Percentiles rank a stretch among this genome's conserved stretches.
These are phyloP conservation scores for Closterium sp. DNA, from an alignment of 139 green algal genomes.

Conservation along the genomic window DNA sequence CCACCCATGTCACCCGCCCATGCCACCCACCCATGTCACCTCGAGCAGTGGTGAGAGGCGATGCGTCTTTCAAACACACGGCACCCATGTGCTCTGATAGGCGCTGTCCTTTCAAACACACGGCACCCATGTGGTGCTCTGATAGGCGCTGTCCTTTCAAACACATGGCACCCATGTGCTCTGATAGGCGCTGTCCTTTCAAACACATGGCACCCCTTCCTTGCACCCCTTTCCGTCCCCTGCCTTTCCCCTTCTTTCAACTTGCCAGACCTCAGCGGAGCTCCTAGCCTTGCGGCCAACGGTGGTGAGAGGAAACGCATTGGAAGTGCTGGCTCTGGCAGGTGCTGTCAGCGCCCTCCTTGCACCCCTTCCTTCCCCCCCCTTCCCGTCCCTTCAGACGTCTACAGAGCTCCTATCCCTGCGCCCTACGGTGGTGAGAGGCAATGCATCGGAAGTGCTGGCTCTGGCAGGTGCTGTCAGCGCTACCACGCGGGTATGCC, in stretches of 20 bases:
- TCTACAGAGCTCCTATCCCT: constrained; percentile 27
- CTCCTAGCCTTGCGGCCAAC: constrained; percentile 13
- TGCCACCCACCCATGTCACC: no score
- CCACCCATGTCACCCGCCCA: no score
- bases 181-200: no score
- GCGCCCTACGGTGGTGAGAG: constrained; percentile 30
- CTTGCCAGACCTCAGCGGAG: constrained; percentile 30
- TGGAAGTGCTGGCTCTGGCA: constrained; percentile 28
- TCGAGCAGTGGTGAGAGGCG: no score
- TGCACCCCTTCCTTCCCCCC: background rate
- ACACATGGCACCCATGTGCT: no score
- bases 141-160: no score
- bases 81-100: no score
- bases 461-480: background rate
- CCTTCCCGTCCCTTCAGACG: constrained; percentile 6
- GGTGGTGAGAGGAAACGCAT: constrained; percentile 43
- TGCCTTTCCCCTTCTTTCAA: background rate
- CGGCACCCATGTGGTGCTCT: no score
- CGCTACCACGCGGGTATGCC: background rate
- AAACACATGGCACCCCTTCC: background rate
- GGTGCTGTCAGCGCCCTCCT: background rate
- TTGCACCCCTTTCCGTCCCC: constrained; percentile 5
- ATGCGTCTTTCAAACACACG: no score
- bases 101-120: no score
- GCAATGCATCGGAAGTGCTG: constrained; percentile 41